Conservation (phyloP, 495 filamentous ascomycete genomes). For the Penicillium antarcticum region DNA sequence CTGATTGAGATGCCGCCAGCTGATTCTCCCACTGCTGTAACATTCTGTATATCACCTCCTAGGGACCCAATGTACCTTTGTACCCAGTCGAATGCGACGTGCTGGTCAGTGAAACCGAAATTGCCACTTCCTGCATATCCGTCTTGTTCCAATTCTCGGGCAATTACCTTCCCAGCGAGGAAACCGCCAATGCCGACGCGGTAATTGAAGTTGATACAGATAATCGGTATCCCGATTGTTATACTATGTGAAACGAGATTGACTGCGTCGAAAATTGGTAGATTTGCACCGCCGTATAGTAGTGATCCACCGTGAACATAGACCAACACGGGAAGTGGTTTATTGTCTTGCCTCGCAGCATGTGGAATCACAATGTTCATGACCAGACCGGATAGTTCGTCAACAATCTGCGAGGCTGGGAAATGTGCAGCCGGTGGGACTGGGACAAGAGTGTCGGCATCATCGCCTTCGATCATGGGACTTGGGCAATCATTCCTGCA, state of each 20-base stretch:
- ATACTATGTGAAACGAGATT: slow-evolving; percentile 26
- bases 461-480: slow-evolving; percentile 23
- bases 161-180: slow-evolving; percentile 18
- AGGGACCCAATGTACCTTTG: slow-evolving; percentile 49
- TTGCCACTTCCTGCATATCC: slow-evolving; percentile 24
- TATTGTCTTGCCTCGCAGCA: not conserved
- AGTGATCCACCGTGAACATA: slow-evolving; percentile 32
- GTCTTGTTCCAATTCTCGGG: slow-evolving; percentile 18
- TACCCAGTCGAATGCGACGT: slow-evolving; percentile 29
- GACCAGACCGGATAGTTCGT: slow-evolving; percentile 25
- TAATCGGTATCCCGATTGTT: slow-evolving; percentile 15
- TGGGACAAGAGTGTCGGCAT: slow-evolving; percentile 22
- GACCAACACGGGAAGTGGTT: slow-evolving; percentile 22
- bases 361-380: slow-evolving; percentile 31
- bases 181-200: slow-evolving; percentile 30
- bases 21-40: slow-evolving; percentile 62
- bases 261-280: slow-evolving; percentile 28
- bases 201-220: slow-evolving; percentile 30
- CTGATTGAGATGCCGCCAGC: slow-evolving; percentile 63
- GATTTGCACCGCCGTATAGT: slow-evolving; percentile 26
- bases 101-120: slow-evolving; percentile 33
- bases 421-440: slow-evolving; percentile 25
- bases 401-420: not conserved
- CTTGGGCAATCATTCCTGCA: slow-evolving; percentile 23
- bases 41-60: slow-evolving; percentile 60